phyloP scores from a whole-genome alignment of 148 eudicot species.

The Chenopodium quinoa region DNA sequence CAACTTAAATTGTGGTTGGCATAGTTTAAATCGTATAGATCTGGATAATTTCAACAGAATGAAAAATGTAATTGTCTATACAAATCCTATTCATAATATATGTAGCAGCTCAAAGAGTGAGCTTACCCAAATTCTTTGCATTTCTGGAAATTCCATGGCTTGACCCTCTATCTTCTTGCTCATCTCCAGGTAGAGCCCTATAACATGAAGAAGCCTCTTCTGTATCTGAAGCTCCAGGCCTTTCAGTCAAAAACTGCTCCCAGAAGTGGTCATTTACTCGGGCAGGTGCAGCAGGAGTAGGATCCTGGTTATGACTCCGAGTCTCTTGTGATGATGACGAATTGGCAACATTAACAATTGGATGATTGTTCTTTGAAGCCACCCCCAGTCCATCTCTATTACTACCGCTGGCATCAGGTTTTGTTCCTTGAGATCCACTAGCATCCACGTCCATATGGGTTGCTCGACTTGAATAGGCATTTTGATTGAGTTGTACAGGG shows the following conservation, averaged over 20 bases:
- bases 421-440: constrained; percentile 30
- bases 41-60: neutral
- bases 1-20: neutral
- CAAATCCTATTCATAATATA: constrained; percentile 2
- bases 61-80: neutral
- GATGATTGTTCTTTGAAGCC: constrained; percentile 24
- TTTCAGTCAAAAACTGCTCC: constrained; percentile 94
- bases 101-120: constrained; percentile 43
- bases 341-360: constrained; percentile 26
- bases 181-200: constrained; percentile 41
- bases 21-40: neutral
- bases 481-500: constrained; percentile 40
- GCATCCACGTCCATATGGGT: constrained; percentile 38
- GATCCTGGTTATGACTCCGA: constrained; percentile 41
- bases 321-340: constrained; percentile 34
- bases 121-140: constrained; percentile 53
- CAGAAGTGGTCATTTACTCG: constrained; percentile 83
- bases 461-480: constrained; percentile 35
- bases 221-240: constrained; percentile 70
- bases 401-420: constrained; percentile 24
- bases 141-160: constrained; percentile 49
- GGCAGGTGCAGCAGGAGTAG: constrained; percentile 37
- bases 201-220: constrained; percentile 76
- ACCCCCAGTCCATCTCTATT: constrained; percentile 27
- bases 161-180: constrained; percentile 48